These are phyloP conservation scores for Esteya vermicola DNA, from an alignment of 2,329 filamentous ascomycete genomes.

Conservation along the genomic window DNA sequence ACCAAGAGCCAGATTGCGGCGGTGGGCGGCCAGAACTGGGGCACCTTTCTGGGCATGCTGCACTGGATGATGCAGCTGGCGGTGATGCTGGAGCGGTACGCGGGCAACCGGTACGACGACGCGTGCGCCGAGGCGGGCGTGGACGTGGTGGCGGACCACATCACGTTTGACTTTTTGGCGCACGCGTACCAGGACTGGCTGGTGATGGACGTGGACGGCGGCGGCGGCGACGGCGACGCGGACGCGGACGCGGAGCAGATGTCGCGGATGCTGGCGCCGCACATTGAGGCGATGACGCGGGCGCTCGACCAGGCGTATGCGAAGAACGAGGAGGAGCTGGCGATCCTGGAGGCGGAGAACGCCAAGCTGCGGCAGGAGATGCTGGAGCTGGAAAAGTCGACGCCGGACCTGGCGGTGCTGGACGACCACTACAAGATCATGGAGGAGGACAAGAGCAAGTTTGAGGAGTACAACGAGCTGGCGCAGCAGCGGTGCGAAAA, in stretches of 20 bases:
- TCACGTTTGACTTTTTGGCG: constrained; percentile 87
- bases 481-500: constrained; percentile 80
- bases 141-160: constrained; percentile 78
- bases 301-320: constrained; percentile 79
- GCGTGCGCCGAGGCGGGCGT: constrained; percentile 78
- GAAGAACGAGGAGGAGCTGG: constrained; percentile 70
- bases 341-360: constrained; percentile 77
- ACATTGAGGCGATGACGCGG: constrained; percentile 73
- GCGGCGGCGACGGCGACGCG: constrained; percentile 52
- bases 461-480: constrained; percentile 82
- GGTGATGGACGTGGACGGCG: constrained; percentile 73
- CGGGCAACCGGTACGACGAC: constrained; percentile 68
- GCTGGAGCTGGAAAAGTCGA: constrained; percentile 75
- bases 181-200: constrained; percentile 89
- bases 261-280: constrained; percentile 63
- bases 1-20: constrained; percentile 93
- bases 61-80: constrained; percentile 99
- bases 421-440: constrained; percentile 87
- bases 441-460: constrained; percentile 88
- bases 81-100: constrained; percentile 81
- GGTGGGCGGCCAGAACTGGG: constrained; percentile 94
- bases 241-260: constrained; percentile 72
- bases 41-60: constrained; percentile 79
- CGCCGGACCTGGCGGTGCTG: constrained; percentile 67
- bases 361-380: constrained; percentile 71